A percentile compares a stretch with the other conserved stretches of the same genome.
Conservation (phyloP, 1,139 yeast species). For the Kluyveromyces sp. region DNA sequence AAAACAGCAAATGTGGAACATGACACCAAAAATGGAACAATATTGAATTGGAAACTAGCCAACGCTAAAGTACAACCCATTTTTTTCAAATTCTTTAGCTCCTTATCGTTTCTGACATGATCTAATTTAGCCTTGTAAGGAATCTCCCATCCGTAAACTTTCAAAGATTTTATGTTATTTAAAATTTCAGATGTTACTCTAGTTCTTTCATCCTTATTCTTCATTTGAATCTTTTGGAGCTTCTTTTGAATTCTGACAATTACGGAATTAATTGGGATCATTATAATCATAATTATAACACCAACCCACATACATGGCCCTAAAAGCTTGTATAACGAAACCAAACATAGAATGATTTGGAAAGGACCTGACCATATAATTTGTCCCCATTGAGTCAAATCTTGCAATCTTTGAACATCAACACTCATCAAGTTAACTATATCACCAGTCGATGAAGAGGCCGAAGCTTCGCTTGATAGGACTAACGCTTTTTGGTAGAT, state of each 20-base stretch:
- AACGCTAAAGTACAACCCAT: conserved; percentile 75
- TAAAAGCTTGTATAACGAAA: conserved; percentile 63
- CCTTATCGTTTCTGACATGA: conserved; percentile 82
- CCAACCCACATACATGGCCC: conserved; percentile 98
- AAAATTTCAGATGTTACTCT: conserved; percentile 77
- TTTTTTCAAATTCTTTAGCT: conserved; percentile 64
- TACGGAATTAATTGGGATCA: conserved; percentile 77
- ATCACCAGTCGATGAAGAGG: conserved; percentile 84
- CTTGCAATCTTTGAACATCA: conserved; percentile 91
- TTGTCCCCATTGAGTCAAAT: conserved; percentile 77
- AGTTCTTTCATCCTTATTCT: conserved; percentile 60
- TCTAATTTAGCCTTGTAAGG: conserved; percentile 71
- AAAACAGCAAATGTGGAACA: conserved; percentile 87
- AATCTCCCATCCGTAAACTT: conserved; percentile 89
- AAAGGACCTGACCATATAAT: conserved; percentile 96
- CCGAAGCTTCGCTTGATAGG: conserved; percentile 78
- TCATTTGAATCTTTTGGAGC: conserved; percentile 71
- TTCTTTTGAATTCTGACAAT: conserved; percentile 68
- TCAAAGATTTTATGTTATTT: conserved; percentile 84
- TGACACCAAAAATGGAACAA: conserved; percentile 87
- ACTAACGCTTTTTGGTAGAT: conserved; percentile 75
- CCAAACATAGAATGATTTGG: conserved; percentile 74
- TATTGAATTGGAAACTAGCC: conserved; percentile 70
- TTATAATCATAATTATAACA: conserved; percentile 68
- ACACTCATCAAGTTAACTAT: conserved; percentile 96